Percentiles rank a stretch among this genome's conserved stretches.
phyloP scores from a whole-genome alignment of 306 rosid species.

The Delonix regia region DNA sequence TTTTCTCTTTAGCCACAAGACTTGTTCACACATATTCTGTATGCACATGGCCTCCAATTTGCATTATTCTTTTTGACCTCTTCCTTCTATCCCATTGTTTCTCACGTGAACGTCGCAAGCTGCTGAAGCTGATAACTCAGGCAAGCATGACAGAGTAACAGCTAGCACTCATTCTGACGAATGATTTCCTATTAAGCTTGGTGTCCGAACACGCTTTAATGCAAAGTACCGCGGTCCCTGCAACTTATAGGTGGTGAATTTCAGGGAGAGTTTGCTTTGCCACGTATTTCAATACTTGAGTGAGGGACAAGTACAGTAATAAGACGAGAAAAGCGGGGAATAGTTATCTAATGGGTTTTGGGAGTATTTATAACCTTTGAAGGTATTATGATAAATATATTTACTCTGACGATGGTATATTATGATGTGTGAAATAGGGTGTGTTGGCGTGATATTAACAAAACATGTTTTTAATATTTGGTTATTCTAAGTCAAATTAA shows the following conservation, averaged over 20 bases:
- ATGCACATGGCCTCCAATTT: constrained; percentile 27
- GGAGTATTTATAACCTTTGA: background rate
- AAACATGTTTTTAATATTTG: too few species aligned
- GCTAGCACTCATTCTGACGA: background rate
- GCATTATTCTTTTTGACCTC: constrained; percentile 28
- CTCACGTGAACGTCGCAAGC: constrained; percentile 36
- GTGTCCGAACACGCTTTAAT: too few species aligned
- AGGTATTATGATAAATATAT: background rate
- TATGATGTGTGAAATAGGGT: too few species aligned
- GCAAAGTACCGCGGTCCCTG: background rate
- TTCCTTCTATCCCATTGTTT: constrained; percentile 4
- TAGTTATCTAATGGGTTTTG: background rate
- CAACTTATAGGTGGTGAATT: background rate
- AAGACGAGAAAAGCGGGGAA: background rate
- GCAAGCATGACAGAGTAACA: constrained; percentile 25
- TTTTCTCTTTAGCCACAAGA: background rate
- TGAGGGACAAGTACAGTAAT: background rate
- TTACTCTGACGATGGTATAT: background rate
- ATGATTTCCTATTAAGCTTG: background rate
- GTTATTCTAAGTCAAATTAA: too few species aligned
- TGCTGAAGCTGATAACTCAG: constrained; percentile 21
- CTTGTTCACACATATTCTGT: constrained; percentile 19
- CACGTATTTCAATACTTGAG: background rate
- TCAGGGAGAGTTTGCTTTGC: too few species aligned
- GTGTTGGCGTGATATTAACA: too few species aligned